phyloP scores from a whole-genome alignment of 2,329 filamentous ascomycete genomes.

The Monosporascus sp. region DNA sequence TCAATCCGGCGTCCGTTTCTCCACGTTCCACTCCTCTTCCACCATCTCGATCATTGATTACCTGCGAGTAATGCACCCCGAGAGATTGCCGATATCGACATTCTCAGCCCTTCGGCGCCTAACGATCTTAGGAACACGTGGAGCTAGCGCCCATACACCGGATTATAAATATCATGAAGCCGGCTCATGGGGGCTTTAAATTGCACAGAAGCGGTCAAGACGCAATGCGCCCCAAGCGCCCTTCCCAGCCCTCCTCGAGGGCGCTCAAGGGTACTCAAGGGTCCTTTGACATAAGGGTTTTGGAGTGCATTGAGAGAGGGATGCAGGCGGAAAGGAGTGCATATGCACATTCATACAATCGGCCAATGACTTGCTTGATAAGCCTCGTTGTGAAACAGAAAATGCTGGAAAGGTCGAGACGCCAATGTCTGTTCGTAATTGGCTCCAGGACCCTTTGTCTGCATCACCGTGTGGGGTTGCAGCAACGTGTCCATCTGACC shows the following conservation, averaged over 20 bases:
- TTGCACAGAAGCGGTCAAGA: slow-evolving; percentile 1
- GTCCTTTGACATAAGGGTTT: neutral
- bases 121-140: neutral
- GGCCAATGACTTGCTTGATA: slow-evolving; percentile 22
- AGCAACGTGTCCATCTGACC: slow-evolving; percentile 24
- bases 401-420: slow-evolving; percentile 26
- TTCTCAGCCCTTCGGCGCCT: neutral
- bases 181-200: neutral
- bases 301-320: neutral
- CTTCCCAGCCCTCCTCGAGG: neutral
- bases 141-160: neutral
- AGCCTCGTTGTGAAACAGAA: slow-evolving; percentile 32
- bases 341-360: slow-evolving; percentile 18
- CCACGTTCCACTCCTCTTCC: neutral
- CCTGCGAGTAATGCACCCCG: neutral
- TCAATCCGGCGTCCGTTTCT: neutral
- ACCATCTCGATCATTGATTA: too few species aligned
- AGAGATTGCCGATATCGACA: neutral
- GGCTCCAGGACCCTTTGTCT: neutral
- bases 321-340: slow-evolving; percentile 37
- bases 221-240: neutral
- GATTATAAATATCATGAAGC: too few species aligned
- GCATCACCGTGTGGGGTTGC: slow-evolving; percentile 8
- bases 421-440: slow-evolving; percentile 9
- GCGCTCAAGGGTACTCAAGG: neutral